phyloP scores from a whole-genome alignment of 352 stramenopile species.

The Phytophthora hybrid region DNA sequence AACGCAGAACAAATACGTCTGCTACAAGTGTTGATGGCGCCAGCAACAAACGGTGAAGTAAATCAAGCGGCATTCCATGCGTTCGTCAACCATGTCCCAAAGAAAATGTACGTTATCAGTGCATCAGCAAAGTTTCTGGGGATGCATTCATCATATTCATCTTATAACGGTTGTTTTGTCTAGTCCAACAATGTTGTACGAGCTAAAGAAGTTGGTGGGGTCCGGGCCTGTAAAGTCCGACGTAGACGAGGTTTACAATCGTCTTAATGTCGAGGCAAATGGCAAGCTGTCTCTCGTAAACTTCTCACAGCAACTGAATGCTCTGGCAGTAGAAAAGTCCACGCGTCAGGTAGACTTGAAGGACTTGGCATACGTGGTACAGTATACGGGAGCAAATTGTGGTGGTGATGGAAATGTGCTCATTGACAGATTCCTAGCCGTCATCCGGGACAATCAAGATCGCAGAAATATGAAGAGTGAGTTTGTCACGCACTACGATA shows the following conservation, averaged over 20 bases:
- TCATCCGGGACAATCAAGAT: slow-evolving; percentile 72
- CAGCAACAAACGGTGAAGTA: slow-evolving; percentile 69
- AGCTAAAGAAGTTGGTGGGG: slow-evolving; percentile 76
- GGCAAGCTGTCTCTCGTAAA: slow-evolving; percentile 70
- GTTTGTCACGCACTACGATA: slow-evolving; percentile 86
- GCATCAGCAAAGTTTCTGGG: background rate
- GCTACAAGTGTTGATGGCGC: slow-evolving; percentile 73
- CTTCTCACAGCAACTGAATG: slow-evolving; percentile 68
- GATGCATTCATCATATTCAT: slow-evolving; percentile 2
- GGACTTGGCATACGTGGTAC: slow-evolving; percentile 78
- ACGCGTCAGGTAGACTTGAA: slow-evolving; percentile 66
- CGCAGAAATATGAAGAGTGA: slow-evolving; percentile 87
- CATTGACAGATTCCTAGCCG: slow-evolving; percentile 79
- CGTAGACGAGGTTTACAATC: slow-evolving; percentile 68
- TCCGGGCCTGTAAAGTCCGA: slow-evolving; percentile 41
- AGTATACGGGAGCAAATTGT: slow-evolving; percentile 80
- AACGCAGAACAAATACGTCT: slow-evolving; percentile 60
- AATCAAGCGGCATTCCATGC: slow-evolving; percentile 68
- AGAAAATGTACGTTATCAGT: slow-evolving; percentile 70
- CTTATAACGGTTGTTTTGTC: slow-evolving; percentile 7
- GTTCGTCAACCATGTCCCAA: slow-evolving; percentile 85
- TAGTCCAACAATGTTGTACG: slow-evolving; percentile 70
- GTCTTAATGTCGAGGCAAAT: slow-evolving; percentile 77
- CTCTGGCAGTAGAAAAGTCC: slow-evolving; percentile 60
- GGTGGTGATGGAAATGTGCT: slow-evolving; percentile 69